A percentile compares a stretch with the other conserved stretches of the same genome.
phyloP scores from a whole-genome alignment of 495 filamentous ascomycete species.

The Bacidia rubella region DNA sequence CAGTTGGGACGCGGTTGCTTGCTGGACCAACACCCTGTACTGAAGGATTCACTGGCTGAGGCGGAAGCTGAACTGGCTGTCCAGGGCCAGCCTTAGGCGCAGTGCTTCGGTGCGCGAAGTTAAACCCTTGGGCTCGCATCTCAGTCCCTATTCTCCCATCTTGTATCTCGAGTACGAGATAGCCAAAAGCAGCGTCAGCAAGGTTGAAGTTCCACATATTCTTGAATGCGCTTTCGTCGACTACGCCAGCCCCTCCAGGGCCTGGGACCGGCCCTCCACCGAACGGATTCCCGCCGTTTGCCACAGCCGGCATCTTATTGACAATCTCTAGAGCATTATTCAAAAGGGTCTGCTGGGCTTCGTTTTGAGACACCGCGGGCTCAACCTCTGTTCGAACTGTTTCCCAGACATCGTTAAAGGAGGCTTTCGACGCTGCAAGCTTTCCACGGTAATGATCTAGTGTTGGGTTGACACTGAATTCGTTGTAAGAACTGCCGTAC shows the following conservation, averaged over 20 bases:
- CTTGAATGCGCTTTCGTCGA: constrained; percentile 98
- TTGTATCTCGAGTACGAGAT: constrained; percentile 86
- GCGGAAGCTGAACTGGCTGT: constrained; percentile 25
- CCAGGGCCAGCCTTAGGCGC: constrained; percentile 33
- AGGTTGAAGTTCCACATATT: constrained; percentile 99
- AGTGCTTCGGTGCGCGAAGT: constrained; percentile 80
- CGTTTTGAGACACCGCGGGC: constrained; percentile 81
- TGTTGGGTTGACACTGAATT: constrained; percentile 97
- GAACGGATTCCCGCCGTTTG: constrained; percentile 92
- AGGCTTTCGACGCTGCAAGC: constrained; percentile 96
- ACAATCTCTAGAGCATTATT: constrained; percentile 84
- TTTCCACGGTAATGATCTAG: constrained; percentile 98
- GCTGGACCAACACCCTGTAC: constrained; percentile 18
- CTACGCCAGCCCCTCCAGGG: constrained; percentile 62
- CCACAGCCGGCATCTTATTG: constrained; percentile 86
- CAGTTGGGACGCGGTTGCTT: constrained; percentile 18
- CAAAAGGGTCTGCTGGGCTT: constrained; percentile 79
- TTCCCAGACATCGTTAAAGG: constrained; percentile 99
- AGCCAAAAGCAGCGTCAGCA: constrained; percentile 94
- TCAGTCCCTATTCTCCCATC: constrained; percentile 91
- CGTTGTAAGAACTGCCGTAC: constrained; percentile 98
- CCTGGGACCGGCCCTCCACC: constrained; percentile 59
- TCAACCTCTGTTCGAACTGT: constrained; percentile 93
- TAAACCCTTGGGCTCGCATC: constrained; percentile 98
- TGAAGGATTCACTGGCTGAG: constrained; percentile 14